Evolutionary conservation across 306 rosid genomes (phyloP).

Genomic region (Vicia villosa): DNA sequence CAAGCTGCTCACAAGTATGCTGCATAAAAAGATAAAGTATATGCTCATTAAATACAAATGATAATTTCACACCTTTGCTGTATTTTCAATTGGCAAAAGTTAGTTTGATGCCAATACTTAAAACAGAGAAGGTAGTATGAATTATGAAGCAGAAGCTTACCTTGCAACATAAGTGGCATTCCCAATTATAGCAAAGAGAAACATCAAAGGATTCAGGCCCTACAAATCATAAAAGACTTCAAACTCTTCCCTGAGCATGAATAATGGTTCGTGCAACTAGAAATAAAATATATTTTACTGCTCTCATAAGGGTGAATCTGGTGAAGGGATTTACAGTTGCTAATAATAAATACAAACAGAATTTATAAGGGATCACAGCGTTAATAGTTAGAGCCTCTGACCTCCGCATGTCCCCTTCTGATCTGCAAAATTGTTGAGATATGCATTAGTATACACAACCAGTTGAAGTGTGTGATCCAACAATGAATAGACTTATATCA

Average conservation of each 20-base stretch:
- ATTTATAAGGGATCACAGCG: slow-evolving; percentile 12
- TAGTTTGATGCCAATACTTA: slow-evolving; percentile 18
- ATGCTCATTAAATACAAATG: slow-evolving; percentile 17
- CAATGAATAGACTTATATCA: slow-evolving; percentile 15
- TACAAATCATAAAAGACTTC: slow-evolving; percentile 42
- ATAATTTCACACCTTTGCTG: slow-evolving; percentile 13
- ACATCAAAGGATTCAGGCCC: slow-evolving; percentile 94
- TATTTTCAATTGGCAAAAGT: slow-evolving; percentile 15
- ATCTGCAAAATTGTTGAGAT: slow-evolving; percentile 65
- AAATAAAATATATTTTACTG: slow-evolving; percentile 3
- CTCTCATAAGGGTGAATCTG: slow-evolving; percentile 31
- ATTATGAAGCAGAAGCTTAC: slow-evolving; percentile 39
- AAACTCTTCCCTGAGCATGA: slow-evolving; percentile 4
- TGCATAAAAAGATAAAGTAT: slow-evolving; percentile 36
- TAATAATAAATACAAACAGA: background rate
- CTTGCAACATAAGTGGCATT: slow-evolving; percentile 77
- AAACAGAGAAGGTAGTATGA: slow-evolving; percentile 13
- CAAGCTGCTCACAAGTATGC: slow-evolving; percentile 74
- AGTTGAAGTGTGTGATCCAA: no score
- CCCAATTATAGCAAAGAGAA: slow-evolving; percentile 79
- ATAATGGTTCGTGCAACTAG: slow-evolving; percentile 23
- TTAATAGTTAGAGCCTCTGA: slow-evolving; percentile 41
- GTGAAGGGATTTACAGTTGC: slow-evolving; percentile 26
- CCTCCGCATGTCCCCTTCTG: slow-evolving; percentile 78
- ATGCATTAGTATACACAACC: slow-evolving; percentile 42